Percentiles rank a stretch among this genome's conserved stretches.
Conservation (phyloP, 331 rosid species). For the Malus hybrid region DNA sequence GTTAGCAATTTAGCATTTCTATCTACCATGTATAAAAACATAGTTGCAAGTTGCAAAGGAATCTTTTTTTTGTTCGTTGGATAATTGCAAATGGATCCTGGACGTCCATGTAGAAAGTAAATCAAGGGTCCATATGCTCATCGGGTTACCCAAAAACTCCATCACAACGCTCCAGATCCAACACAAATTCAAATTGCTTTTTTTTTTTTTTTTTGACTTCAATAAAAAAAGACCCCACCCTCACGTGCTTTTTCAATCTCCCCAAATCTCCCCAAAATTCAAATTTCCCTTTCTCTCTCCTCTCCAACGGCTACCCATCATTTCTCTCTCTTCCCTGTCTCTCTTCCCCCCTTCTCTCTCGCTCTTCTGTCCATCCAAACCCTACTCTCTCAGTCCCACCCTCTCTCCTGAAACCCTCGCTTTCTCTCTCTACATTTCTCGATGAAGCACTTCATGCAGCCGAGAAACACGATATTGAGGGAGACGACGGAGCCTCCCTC, state of each 20-base stretch:
- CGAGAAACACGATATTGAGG: constrained; percentile 52
- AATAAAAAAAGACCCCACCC: constrained; percentile 9
- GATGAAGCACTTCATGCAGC: constrained; percentile 84
- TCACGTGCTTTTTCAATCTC: constrained; percentile 12
- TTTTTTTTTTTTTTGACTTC: no score
- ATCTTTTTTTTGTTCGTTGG: not conserved
- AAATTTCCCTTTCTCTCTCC: constrained; percentile 18
- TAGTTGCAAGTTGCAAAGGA: not conserved
- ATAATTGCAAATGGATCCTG: not conserved
- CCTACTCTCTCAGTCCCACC: constrained; percentile 12
- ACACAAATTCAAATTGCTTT: constrained; percentile 22
- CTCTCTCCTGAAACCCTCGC: constrained; percentile 9
- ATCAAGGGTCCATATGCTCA: not conserved
- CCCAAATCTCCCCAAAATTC: constrained; percentile 24
- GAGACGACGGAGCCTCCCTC: constrained; percentile 49
- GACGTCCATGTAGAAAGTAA: not conserved
- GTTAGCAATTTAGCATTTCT: no score
- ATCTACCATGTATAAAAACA: not conserved
- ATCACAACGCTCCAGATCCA: constrained; percentile 38
- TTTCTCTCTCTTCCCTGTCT: constrained; percentile 24
- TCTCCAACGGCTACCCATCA: constrained; percentile 10
- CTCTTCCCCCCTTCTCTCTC: constrained; percentile 31
- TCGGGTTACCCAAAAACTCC: not conserved
- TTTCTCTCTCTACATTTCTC: constrained; percentile 14
- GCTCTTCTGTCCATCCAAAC: constrained; percentile 29